Evolutionary conservation across 2,329 filamentous ascomycete species (phyloP), one percentile per base, ranked within the genome.

Genomic region (Scorias spongiosa): DNA sequence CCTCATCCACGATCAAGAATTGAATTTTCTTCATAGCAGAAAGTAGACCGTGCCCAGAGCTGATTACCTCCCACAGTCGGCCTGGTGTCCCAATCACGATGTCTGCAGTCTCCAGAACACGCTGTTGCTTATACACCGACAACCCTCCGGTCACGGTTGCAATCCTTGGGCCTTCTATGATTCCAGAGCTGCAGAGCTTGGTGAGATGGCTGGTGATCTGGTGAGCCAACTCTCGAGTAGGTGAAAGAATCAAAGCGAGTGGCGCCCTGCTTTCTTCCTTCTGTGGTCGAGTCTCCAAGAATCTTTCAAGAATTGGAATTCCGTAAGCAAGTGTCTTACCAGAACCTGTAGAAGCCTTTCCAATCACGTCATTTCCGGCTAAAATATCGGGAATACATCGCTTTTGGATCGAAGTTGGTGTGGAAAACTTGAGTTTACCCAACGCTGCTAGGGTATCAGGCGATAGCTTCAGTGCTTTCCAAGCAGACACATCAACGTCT

Each of bases 311-410:
- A 44, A 98, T 91, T 0, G 91, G 91, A 49, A 98, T 87, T 1
- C 82, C 86, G 62, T 94, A 98, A 0, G 91, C 89, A 39, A 98
- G 68, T 0, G 91, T 98, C 66, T 98, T 98, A 54, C 91, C 91
- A 11, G 91, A 96, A 51, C 91, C 91, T 0, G 91, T 98, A 10
- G 89, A 82, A 2, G 91, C 91, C 66, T 98, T 98, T 37, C 91
- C 91, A 50, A 98, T 83, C 12, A 96, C 81, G 62, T 98, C 89
- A 58, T 84, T 83, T 0, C 89, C 89, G 5, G 77, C 75, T 15
- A 89, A 60, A 39, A 95, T 84, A 43, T 84, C 75, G 0, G 91
- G 88, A 53, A 98, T 93, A 1, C 84, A 71, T 29, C 77, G 71
- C 15, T 71, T 65, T 60, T 98, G 91, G 46, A 98, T 94, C 0